Evolutionary conservation across 257 asterid species (phyloP), one percentile per base, ranked within the genome.

Genomic region (Solanum chilense): DNA sequence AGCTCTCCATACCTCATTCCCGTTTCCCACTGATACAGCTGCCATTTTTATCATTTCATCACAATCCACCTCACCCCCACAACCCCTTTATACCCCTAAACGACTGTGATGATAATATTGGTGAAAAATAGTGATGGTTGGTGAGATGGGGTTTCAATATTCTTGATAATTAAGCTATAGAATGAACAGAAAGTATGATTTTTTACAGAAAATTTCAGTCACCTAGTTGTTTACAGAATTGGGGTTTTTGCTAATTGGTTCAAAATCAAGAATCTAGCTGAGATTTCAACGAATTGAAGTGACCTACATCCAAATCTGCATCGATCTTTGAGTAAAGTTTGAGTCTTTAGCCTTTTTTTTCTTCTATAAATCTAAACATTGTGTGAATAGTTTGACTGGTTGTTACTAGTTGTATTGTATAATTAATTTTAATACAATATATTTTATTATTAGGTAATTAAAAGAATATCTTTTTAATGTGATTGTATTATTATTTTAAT

Each of bases 1-100:
- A 29, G 99, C 99, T 90, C 90, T 91, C 94, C 92, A 85, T 14
- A 90, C 94, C 87, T 94, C 52, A 35, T 41, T 81, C 3, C 85
- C 85, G 31, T 81, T 81, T 13, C 85, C 85, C 52, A 77, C 83
- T 49, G 69, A 81, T 18, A 91, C 88, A 5, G 88, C 89, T 47
- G 95, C 90, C 93, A 91, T 92, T 89, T 84, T 89, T 88, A 84
- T 88, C 92, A 89, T 91, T 73, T 73, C 84, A 86, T 69, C 84
- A 86, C 56, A 76, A 76, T 6, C 35, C 35, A 76, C 60, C 20
- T 13, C 20, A 7, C 83, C 23, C 58, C 82, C 83, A 15, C 35
- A 12, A 7, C 83, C 60, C 58, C 82, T 14, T 21, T 37, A 49
- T 14, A 25, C 21, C 21, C 35, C 58, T n/a, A n/a, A 1, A 31